Conservation (phyloP, 192 early-diverging fungal species). For the Geosiphon pyriformis region DNA sequence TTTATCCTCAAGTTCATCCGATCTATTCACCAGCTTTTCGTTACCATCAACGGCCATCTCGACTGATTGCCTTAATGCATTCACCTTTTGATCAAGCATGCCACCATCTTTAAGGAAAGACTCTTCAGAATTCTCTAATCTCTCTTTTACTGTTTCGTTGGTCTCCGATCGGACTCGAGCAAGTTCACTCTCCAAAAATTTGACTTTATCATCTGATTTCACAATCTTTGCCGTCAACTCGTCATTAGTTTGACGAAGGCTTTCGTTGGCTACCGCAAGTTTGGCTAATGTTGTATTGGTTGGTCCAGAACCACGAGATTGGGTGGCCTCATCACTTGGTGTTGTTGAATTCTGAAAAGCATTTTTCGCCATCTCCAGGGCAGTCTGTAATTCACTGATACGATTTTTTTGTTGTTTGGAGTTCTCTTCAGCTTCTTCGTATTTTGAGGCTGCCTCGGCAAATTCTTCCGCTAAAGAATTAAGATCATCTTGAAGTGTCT, state of each 20-base stretch:
- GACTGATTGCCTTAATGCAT: conserved; percentile 13
- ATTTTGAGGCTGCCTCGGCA: conserved; percentile 28
- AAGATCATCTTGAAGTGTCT: conserved; percentile 33
- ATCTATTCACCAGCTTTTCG: background rate
- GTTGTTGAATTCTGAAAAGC: background rate
- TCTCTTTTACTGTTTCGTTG: conserved; percentile 9
- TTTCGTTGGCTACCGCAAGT: conserved; percentile 8
- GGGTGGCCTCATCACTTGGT: background rate
- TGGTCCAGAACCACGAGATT: background rate
- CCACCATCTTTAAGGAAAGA: conserved; percentile 7
- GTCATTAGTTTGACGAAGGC: conserved; percentile 17
- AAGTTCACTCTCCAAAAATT: conserved; percentile 14
- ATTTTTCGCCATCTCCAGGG: conserved; percentile 23
- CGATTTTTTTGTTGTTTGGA: conserved; percentile 29
- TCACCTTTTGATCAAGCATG: conserved; percentile 14
- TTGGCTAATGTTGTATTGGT: conserved; percentile 16
- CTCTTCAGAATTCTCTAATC: conserved; percentile 14
- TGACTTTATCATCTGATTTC: conserved; percentile 18
- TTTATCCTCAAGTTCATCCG: conserved; percentile 13
- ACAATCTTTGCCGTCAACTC: conserved; percentile 8
- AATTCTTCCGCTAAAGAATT: conserved; percentile 37
- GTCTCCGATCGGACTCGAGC: background rate
- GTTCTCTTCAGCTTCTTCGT: conserved; percentile 34
- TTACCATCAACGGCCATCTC: background rate
- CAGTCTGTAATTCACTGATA: conserved; percentile 30